Base-by-base conservation (phyloP, 352 stramenopile species). In the Globisporangium paroecandrum region DNA sequence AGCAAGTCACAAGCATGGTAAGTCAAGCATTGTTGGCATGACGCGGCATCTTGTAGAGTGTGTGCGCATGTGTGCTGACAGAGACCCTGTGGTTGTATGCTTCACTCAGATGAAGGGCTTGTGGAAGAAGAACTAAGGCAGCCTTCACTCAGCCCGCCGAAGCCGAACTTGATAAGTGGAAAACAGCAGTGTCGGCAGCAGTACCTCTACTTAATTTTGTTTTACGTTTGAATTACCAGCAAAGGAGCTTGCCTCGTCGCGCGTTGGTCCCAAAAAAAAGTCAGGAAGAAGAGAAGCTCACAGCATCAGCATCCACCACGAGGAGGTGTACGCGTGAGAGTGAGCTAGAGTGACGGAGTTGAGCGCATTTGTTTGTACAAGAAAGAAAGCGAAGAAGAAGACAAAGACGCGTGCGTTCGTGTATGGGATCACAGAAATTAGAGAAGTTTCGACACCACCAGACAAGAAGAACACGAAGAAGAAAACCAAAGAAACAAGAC, bases 121-220 rank as follows among this genome's bases (percentile, higher is more conserved):
- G 74, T 91, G 85, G 85, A 91, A 89, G 69, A 91, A 90, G 68
- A 93, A 91, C 75, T 92, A 87, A 81, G 38, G 4, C 32, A 15
- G 46, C 20, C 56, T 46, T 49, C 56, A 29, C 18, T 46, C 20
- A 49, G n/a, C 22, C n/a, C 38, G 36, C 53, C 10, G 46, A 34
- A 51, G 38, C 13, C 38, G 3, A 46, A 25, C 60, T 34, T 4
- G 20, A 12, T 15, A 20, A 34, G 47, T 18, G 20, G 6, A 9
- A n/a, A 22, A 20, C 22, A 15, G 56, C 25, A 20, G 38, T 27
- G 46, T 10, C 34, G 62, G 29, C 60, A 64, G 20, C 32, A 49
- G 56, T 22, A 32, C 20, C n/a, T 62, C 66, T 70, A 66, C 66
- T 71, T 72, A 62, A 68, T 71, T 73, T 76, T 74, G 64, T 38